These are phyloP conservation scores for Salicornia ramosissima DNA, from an alignment of 148 eudicot species.

Conservation along the genomic window DNA sequence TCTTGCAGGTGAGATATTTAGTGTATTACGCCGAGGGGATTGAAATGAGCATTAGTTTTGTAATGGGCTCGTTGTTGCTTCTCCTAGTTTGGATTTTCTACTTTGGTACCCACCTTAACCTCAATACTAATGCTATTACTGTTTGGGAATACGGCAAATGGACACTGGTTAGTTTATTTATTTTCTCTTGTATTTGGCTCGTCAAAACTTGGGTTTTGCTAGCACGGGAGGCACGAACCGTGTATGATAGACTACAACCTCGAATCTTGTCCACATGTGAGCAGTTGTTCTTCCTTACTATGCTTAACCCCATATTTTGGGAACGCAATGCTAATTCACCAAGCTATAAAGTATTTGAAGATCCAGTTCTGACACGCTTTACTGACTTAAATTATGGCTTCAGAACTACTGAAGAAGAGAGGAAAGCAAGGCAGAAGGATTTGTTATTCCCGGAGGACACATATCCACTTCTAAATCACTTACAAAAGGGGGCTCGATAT, in stretches of 20 bases:
- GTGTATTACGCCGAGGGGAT: conserved; percentile 3
- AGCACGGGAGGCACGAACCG: not conserved
- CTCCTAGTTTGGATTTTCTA: conserved; percentile 4
- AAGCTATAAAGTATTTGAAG: not conserved
- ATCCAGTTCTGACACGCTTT: not conserved
- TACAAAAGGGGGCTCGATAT: not conserved
- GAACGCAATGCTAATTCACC: no score
- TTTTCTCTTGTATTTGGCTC: not conserved
- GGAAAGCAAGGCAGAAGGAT: no score
- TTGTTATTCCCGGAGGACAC: no score
- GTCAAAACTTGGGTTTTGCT: not conserved
- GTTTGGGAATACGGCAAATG: not conserved
- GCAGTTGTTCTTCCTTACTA: not conserved
- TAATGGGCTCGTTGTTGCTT: not conserved
- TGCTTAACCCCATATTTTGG: not conserved
- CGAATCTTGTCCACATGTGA: not conserved
- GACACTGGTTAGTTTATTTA: not conserved
- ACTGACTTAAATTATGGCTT: no score
- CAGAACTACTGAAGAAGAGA: no score
- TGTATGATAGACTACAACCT: not conserved
- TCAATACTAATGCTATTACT: not conserved
- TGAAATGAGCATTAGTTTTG: not conserved
- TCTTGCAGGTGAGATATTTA: not conserved
- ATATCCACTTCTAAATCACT: not conserved
- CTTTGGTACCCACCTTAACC: not conserved